A percentile compares a stretch with the other conserved stretches of the same genome.
These are phyloP conservation scores for Craspedostauros australis DNA, from an alignment of 108 stramenopile genomes.

Conservation along the genomic window DNA sequence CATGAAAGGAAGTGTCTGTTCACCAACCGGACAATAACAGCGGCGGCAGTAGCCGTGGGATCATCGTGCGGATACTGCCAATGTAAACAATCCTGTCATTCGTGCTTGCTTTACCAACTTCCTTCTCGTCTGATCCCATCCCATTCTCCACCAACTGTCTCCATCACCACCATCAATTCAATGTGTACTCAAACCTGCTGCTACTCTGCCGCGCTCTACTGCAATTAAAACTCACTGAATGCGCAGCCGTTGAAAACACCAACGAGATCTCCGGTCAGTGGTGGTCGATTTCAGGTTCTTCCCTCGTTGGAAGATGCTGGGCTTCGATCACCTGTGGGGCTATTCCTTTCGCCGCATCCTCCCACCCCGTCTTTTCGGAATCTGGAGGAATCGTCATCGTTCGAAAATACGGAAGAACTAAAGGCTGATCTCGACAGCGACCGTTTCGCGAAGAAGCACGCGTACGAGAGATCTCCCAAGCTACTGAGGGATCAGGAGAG, in stretches of 20 bases:
- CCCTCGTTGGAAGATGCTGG: slow-evolving; percentile 31
- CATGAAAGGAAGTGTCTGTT: no score
- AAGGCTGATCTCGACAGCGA: slow-evolving; percentile 1
- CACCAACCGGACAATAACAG: neutral
- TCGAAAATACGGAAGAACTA: slow-evolving; percentile 8
- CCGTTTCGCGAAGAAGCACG: slow-evolving; percentile 8
- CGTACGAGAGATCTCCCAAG: slow-evolving; percentile 15
- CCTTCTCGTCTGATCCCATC: no score
- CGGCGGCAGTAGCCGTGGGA: neutral
- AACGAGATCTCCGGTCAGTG: slow-evolving; percentile 21
- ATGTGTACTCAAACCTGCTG: neutral
- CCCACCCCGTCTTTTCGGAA: slow-evolving; percentile 20
- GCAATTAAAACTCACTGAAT: no score
- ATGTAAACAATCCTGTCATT: no score
- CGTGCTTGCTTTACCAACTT: no score
- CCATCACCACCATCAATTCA: slow-evolving; percentile 13
- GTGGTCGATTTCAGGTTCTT: slow-evolving; percentile 30
- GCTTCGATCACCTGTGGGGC: slow-evolving; percentile 27
- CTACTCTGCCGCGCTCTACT: neutral
- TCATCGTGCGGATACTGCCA: slow-evolving; percentile 4
- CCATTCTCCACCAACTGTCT: no score
- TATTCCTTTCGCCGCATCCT: slow-evolving; percentile 32
- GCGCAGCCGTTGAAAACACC: slow-evolving; percentile 27
- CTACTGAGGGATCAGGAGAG: slow-evolving; percentile 6
- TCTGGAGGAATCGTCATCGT: slow-evolving; percentile 1